phyloP scores from a whole-genome alignment of 1,284 basidiomycete genomes.

The Peniophora sp. region DNA sequence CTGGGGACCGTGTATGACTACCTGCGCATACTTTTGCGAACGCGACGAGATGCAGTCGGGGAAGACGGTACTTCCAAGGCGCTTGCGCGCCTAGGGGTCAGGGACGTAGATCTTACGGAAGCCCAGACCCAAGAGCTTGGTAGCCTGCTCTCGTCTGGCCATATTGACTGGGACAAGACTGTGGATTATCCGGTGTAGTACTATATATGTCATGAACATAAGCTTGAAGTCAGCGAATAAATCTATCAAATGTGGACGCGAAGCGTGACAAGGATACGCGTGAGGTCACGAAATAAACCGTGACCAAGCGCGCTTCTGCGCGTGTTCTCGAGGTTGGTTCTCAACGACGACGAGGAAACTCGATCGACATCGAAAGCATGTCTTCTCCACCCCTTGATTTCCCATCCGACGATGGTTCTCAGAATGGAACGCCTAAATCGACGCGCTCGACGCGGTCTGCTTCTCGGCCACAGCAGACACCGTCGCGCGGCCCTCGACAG shows the following conservation, averaged over 20 bases:
- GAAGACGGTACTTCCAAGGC: too few species aligned
- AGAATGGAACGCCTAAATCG: conserved; percentile 39
- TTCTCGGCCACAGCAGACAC: conserved; percentile 32
- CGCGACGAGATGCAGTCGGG: too few species aligned
- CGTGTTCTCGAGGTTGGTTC: neutral
- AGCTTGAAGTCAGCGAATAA: neutral
- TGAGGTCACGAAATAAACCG: neutral
- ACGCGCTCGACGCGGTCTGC: conserved; percentile 10
- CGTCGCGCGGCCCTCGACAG: conserved; percentile 32
- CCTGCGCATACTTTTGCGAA: too few species aligned
- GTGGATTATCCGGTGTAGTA: too few species aligned
- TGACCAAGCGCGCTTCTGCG: neutral
- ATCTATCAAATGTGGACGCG: too few species aligned
- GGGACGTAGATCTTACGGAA: too few species aligned
- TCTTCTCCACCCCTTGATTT: conserved; percentile 66
- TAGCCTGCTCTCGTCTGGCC: too few species aligned
- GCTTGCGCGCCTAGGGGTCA: too few species aligned
- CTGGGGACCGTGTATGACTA: too few species aligned
- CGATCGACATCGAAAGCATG: conserved; percentile 29
- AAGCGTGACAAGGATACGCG: neutral
- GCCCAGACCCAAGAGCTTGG: too few species aligned
- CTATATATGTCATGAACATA: neutral
- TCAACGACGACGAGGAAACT: neutral
- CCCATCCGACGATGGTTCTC: conserved; percentile 43
- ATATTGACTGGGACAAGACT: too few species aligned